phyloP scores from a whole-genome alignment of 2,329 filamentous ascomycete genomes.

The Colletotrichum melonis region DNA sequence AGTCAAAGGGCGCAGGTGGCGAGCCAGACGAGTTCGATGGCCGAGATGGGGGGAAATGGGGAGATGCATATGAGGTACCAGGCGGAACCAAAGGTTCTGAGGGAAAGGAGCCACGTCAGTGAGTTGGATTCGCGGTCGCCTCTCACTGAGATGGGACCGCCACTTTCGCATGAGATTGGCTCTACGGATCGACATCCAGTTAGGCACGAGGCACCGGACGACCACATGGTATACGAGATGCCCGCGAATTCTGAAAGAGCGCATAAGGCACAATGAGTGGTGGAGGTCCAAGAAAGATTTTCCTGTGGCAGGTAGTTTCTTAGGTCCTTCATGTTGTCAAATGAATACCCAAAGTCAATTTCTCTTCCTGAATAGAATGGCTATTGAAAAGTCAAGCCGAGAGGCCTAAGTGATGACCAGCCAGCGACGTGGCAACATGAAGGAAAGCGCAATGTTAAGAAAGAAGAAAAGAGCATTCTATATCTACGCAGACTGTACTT shows the following conservation, averaged over 20 bases:
- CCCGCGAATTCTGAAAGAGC: neutral
- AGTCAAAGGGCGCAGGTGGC: neutral
- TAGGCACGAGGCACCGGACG: neutral
- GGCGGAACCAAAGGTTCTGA: neutral
- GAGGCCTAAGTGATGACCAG: too few species aligned
- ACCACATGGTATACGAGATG: neutral
- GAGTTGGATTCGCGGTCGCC: neutral
- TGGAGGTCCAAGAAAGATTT: neutral
- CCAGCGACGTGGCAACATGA: too few species aligned
- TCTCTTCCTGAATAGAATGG: neutral
- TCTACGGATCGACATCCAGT: neutral
- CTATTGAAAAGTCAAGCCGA: neutral
- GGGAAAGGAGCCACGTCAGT: neutral
- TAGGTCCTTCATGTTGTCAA: neutral
- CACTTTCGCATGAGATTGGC: neutral
- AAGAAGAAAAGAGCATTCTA: neutral
- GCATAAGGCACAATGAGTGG: neutral
- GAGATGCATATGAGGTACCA: neutral
- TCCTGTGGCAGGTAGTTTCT: too few species aligned
- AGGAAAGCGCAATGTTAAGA: neutral
- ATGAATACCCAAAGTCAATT: neutral
- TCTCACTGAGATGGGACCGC: neutral
- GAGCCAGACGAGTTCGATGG: neutral
- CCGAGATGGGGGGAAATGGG: neutral
- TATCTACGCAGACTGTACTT: neutral